These are phyloP conservation scores for Posidonia oceanica DNA, from an alignment of 116 monocot genomes.

Conservation along the genomic window DNA sequence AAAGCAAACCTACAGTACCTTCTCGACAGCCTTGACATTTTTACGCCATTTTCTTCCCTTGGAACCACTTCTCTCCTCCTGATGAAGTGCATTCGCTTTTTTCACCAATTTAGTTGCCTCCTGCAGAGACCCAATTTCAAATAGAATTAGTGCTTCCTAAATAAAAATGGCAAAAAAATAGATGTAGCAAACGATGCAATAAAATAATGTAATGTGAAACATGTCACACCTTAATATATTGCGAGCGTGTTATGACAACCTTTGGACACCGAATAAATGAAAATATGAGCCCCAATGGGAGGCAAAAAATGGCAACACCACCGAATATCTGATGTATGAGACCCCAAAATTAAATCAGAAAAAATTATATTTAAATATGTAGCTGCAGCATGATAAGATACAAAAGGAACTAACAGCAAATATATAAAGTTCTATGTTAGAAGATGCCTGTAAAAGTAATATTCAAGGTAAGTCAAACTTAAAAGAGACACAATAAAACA, in stretches of 20 bases:
- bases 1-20: too few species aligned
- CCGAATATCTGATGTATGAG: constrained; percentile 69
- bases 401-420: background rate
- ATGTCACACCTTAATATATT: constrained; percentile 81
- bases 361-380: background rate
- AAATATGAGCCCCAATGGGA: constrained; percentile 83
- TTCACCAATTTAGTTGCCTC: constrained; percentile 99
- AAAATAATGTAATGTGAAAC: background rate
- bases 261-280: constrained; percentile 88
- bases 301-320: constrained; percentile 89
- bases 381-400: background rate
- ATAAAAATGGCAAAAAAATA: too few species aligned
- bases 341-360: background rate
- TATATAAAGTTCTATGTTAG: too few species aligned
- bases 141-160: background rate
- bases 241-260: constrained; percentile 94
- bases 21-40: too few species aligned
- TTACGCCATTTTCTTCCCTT: too few species aligned
- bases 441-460: too few species aligned
- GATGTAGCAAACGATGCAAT: background rate
- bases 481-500: too few species aligned
- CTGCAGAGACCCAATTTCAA: constrained; percentile 8
- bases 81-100: too few species aligned
- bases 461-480: too few species aligned
- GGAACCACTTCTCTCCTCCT: too few species aligned